Conservation (phyloP, 768 basidiomycete genomes). For the Galerina sulciceps region DNA sequence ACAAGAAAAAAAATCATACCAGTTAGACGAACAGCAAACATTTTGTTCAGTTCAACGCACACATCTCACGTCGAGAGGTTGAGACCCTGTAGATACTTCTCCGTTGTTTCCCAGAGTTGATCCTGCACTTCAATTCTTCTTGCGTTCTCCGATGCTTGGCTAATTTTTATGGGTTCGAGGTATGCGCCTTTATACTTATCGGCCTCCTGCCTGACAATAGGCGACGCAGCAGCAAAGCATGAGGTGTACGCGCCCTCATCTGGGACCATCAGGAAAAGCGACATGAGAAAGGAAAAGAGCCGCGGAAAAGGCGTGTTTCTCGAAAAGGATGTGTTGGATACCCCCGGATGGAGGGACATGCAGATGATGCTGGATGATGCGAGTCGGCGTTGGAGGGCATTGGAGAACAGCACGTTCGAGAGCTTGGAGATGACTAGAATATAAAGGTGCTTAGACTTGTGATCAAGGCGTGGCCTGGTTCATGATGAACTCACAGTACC, state of each 20-base stretch:
- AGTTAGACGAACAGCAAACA: no score
- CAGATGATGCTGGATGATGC: conserved; percentile 33
- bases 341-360: conserved; percentile 45
- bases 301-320: conserved; percentile 15
- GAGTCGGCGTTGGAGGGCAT: conserved; percentile 16
- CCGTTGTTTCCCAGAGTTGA: conserved; percentile 43
- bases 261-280: conserved; percentile 23
- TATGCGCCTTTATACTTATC: conserved; percentile 43
- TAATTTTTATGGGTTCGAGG: conserved; percentile 37
- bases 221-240: conserved; percentile 44
- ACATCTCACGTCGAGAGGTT: conserved; percentile 36
- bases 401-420: conserved; percentile 18
- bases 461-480: neutral
- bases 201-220: conserved; percentile 32
- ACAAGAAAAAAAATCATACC: no score
- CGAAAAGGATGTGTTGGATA: conserved; percentile 34
- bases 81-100: conserved; percentile 16
- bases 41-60: no score
- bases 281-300: conserved; percentile 21
- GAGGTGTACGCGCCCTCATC: conserved; percentile 40
- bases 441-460: neutral
- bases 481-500: conserved; percentile 12
- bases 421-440: conserved; percentile 19
- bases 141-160: conserved; percentile 30
- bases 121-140: conserved; percentile 34